These are phyloP conservation scores for Striga hermonthica DNA, from an alignment of 305 asterid genomes.

Conservation along the genomic window DNA sequence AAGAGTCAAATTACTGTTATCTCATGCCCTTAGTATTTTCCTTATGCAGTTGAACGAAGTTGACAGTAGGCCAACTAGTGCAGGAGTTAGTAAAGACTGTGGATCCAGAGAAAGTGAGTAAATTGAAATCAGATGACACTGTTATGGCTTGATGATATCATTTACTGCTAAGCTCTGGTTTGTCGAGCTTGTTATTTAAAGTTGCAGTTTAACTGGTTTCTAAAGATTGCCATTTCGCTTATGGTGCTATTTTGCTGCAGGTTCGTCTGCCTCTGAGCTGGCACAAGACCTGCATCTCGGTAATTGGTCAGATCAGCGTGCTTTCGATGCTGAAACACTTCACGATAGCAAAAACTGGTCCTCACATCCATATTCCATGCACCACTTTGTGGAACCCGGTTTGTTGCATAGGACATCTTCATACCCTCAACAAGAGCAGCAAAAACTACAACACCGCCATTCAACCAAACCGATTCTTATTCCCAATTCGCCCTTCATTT, in stretches of 20 bases:
- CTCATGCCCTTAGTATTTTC: conserved; percentile 25
- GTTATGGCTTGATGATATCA: neutral
- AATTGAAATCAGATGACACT: conserved; percentile 12
- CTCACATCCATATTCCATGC: conserved; percentile 49
- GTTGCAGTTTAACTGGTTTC: no score
- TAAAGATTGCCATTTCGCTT: no score
- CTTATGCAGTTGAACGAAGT: conserved; percentile 61
- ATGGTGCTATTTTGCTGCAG: conserved; percentile 33
- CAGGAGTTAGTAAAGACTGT: conserved; percentile 53
- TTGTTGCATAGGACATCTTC: conserved; percentile 65
- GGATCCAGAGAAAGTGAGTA: conserved; percentile 85
- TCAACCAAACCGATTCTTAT: conserved; percentile 58
- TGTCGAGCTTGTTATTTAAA: no score
- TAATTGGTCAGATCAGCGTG: conserved; percentile 49
- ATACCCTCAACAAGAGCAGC: conserved; percentile 65
- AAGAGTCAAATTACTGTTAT: neutral
- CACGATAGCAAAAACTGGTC: conserved; percentile 57
- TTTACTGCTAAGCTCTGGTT: no score
- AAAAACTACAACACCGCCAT: conserved; percentile 41
- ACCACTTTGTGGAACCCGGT: conserved; percentile 41
- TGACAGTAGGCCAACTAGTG: conserved; percentile 47
- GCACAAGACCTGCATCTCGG: conserved; percentile 49
- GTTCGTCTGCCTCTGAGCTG: conserved; percentile 69
- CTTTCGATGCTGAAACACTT: conserved; percentile 43
- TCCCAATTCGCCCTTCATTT: conserved; percentile 57